Conservation (phyloP, 257 asterid species). For the Plantago major region DNA sequence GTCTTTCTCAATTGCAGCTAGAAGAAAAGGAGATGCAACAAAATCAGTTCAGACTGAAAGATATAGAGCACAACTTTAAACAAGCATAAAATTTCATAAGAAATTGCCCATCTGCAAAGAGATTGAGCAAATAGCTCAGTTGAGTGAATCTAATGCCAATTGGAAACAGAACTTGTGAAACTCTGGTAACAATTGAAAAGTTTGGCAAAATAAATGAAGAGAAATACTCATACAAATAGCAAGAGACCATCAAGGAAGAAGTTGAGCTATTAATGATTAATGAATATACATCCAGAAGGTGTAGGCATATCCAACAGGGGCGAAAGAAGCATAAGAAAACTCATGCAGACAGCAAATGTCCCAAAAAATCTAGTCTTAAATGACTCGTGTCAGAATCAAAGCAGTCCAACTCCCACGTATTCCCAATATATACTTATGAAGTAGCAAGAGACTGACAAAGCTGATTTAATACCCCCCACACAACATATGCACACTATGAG, state of each 20-base stretch:
- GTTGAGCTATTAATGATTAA: too few relatives aligned
- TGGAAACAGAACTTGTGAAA: too few relatives aligned
- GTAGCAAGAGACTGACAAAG: neutral
- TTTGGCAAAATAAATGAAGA: neutral
- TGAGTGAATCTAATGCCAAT: neutral
- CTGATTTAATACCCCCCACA: neutral
- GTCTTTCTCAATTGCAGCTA: constrained; percentile 94
- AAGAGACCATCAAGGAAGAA: neutral
- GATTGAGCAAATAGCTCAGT: too few relatives aligned
- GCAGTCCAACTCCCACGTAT: too few relatives aligned
- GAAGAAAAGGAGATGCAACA: constrained; percentile 12
- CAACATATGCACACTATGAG: constrained; percentile 7
- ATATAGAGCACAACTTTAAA: neutral
- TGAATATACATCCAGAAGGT: neutral
- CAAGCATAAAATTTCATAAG: neutral
- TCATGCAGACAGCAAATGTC: neutral
- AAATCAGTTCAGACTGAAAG: neutral
- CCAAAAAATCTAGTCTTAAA: neutral
- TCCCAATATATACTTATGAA: neutral
- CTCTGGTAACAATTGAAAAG: too few relatives aligned
- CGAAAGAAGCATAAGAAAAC: neutral
- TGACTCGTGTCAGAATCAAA: too few relatives aligned
- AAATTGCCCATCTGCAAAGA: too few relatives aligned
- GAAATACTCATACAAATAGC: neutral
- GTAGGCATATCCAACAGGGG: neutral